Evolutionary conservation across 139 green algal species (phyloP).

Genomic region (Trebouxia sp.): DNA sequence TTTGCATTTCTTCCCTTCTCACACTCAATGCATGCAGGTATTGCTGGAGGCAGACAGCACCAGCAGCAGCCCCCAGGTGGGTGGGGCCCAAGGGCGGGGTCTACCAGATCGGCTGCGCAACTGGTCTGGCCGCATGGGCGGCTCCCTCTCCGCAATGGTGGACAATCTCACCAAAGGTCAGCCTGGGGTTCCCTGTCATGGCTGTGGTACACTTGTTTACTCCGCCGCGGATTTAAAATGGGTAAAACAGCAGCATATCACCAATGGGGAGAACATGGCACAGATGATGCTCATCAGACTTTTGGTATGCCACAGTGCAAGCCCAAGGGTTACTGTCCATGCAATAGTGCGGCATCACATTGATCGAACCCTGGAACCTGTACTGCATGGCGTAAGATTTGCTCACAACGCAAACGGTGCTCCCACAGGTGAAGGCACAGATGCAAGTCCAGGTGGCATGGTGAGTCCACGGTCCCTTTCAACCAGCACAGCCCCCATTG

Average conservation of each 20-base stretch:
- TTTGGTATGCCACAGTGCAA: too few relatives aligned
- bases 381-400: not conserved
- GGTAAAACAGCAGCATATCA: too few relatives aligned
- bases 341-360: too few relatives aligned
- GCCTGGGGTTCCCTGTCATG: too few relatives aligned
- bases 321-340: too few relatives aligned
- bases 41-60: not conserved
- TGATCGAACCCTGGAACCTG: too few relatives aligned
- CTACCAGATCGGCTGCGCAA: constrained; percentile 19
- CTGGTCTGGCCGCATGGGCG: constrained; percentile 32
- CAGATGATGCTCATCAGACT: too few relatives aligned
- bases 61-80: not conserved
- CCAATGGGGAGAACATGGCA: too few relatives aligned
- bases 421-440: not conserved
- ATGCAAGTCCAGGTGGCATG: not conserved
- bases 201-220: too few relatives aligned
- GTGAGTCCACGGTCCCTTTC: not conserved
- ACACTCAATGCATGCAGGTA: not conserved
- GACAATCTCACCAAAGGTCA: constrained; percentile 17
- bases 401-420: not conserved
- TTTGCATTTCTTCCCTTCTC: not conserved
- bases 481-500: constrained; percentile 15
- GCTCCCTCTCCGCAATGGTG: constrained; percentile 2
- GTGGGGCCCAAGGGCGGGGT: not conserved
- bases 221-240: too few relatives aligned